These are phyloP conservation scores for Capsicum rhomboideum DNA, from an alignment of 257 asterid species.

Conservation along the genomic window DNA sequence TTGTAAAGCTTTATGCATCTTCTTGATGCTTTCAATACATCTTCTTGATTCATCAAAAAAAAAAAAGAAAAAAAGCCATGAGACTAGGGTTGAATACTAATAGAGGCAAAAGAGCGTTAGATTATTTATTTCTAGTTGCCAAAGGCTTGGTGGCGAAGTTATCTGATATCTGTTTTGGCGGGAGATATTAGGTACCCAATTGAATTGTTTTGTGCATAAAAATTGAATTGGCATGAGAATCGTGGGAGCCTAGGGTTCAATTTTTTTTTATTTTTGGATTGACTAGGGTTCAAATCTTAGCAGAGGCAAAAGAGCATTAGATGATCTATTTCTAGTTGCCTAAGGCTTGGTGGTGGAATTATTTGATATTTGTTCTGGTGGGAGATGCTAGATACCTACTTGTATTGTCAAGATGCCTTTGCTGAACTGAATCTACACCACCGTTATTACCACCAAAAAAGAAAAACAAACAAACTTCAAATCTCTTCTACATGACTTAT, in stretches of 20 bases:
- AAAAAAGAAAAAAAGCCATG: too few relatives aligned
- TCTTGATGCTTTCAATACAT: too few relatives aligned
- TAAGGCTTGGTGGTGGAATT: neutral
- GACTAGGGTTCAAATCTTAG: neutral
- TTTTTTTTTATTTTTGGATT: too few relatives aligned
- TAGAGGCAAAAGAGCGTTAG: neutral
- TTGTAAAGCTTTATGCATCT: too few relatives aligned
- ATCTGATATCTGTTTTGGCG: neutral
- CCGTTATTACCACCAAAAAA: neutral
- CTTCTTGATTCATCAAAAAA: too few relatives aligned
- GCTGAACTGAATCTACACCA: neutral
- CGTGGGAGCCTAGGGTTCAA: neutral
- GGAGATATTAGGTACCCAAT: neutral
- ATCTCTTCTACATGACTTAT: neutral
- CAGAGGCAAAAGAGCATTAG: neutral
- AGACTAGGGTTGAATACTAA: neutral
- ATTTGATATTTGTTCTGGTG: neutral
- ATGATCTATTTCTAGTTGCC: neutral
- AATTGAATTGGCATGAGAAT: neutral
- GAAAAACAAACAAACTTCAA: neutral
- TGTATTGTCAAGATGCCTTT: neutral
- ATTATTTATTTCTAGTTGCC: neutral
- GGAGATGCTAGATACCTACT: neutral
- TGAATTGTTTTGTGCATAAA: neutral
- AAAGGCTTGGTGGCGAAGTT: neutral